Evolutionary conservation across 352 stramenopile species (phyloP).

Genomic region (Phytophthora pinifolia): DNA sequence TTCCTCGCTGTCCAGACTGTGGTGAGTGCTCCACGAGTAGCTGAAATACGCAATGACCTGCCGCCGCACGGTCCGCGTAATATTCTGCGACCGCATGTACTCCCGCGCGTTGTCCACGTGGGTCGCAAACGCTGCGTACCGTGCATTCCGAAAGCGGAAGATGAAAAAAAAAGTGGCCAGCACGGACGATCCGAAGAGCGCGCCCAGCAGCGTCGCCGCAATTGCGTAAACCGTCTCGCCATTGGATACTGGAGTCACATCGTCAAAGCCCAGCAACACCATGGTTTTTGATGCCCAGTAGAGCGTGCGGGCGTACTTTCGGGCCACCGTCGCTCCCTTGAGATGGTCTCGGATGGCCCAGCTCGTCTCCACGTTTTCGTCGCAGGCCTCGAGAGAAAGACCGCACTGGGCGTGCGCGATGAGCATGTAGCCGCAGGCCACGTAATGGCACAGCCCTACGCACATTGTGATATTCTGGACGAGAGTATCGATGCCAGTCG

Average conservation of each 20-base stretch:
- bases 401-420: conserved; percentile 63
- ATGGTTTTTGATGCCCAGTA: conserved; percentile 68
- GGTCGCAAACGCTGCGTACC: conserved; percentile 50
- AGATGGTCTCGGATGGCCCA: conserved; percentile 67
- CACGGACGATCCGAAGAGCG: conserved; percentile 56
- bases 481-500: conserved; percentile 63
- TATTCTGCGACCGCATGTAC: conserved; percentile 73
- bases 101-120: conserved; percentile 74
- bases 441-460: conserved; percentile 48
- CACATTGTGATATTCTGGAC: conserved; percentile 40
- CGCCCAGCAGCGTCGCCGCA: conserved; percentile 45
- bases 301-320: conserved; percentile 61
- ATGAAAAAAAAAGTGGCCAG: conserved; percentile 77
- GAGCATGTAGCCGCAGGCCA: conserved; percentile 74
- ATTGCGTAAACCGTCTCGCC: conserved; percentile 60
- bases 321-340: conserved; percentile 35
- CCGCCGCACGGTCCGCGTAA: conserved; percentile 44
- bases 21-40: conserved; percentile 67
- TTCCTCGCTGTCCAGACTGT: conserved; percentile 65
- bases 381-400: conserved; percentile 49
- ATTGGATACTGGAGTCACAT: conserved; percentile 63
- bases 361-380: conserved; percentile 45
- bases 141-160: conserved; percentile 62
- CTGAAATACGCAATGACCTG: conserved; percentile 68
- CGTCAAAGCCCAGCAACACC: conserved; percentile 66